Conservation (phyloP, 106 monocot species). For the Allium cepa region DNA sequence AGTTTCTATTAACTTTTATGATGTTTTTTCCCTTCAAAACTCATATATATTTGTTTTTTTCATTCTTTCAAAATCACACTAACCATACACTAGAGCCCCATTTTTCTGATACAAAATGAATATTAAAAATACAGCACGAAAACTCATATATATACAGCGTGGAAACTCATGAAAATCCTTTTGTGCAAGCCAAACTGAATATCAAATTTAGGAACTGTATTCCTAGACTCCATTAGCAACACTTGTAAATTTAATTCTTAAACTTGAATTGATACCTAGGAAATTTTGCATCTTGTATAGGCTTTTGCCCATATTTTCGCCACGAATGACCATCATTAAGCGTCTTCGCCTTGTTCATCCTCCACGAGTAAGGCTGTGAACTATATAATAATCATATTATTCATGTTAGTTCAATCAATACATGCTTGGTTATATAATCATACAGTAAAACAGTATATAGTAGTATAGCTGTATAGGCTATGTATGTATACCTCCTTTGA, state of each 20-base stretch:
- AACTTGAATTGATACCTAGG: slow-evolving; percentile 30
- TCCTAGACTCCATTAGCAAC: too few relatives aligned
- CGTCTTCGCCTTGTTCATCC: slow-evolving; percentile 8
- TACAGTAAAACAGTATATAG: neutral
- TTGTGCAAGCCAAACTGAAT: neutral
- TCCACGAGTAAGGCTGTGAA: slow-evolving; percentile 8
- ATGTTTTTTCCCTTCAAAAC: too few relatives aligned
- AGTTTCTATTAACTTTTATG: too few relatives aligned
- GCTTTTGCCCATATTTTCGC: slow-evolving; percentile 80
- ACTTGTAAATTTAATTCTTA: too few relatives aligned
- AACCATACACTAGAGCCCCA: too few relatives aligned
- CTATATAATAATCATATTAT: slow-evolving; percentile 13
- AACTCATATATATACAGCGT: too few relatives aligned
- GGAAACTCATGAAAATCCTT: neutral
- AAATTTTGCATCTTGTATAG: slow-evolving; percentile 24
- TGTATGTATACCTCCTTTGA: slow-evolving; percentile 3
- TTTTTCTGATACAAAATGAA: neutral
- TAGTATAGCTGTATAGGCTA: too few relatives aligned
- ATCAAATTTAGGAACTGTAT: too few relatives aligned
- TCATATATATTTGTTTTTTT: too few relatives aligned
- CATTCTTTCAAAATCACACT: too few relatives aligned
- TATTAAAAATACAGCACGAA: neutral
- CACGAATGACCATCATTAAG: slow-evolving; percentile 44
- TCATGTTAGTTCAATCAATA: neutral
- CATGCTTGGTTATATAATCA: neutral